phyloP scores from a whole-genome alignment of 164 flowering plant species.

The Nymphaea thermarum region DNA sequence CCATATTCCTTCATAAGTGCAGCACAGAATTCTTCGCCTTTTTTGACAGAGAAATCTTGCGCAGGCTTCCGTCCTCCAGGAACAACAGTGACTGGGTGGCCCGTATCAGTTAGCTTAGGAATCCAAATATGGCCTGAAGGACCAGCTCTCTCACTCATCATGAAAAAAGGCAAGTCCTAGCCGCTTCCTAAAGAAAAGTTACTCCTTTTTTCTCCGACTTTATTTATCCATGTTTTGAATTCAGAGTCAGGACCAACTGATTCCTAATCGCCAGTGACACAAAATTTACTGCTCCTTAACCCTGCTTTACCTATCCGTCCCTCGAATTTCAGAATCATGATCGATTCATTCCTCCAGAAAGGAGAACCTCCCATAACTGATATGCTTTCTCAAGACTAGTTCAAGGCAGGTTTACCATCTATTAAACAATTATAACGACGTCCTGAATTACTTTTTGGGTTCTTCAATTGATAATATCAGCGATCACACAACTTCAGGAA shows the following conservation, averaged over 20 bases:
- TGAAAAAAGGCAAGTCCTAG: constrained; percentile 7
- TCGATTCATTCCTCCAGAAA: background rate
- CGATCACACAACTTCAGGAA: too few relatives aligned
- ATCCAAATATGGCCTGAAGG: constrained; percentile 17
- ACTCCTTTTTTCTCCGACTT: background rate
- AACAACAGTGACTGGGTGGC: constrained; percentile 4
- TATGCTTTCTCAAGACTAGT: background rate
- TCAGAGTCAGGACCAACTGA: background rate
- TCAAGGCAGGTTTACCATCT: too few relatives aligned
- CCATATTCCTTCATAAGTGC: constrained; percentile 46
- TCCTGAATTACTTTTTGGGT: background rate
- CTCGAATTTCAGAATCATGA: background rate
- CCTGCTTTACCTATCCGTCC: constrained; percentile 1
- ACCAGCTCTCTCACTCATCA: constrained; percentile 27
- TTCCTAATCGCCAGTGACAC: background rate
- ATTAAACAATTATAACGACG: background rate
- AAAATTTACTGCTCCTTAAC: constrained; percentile 2
- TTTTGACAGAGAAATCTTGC: constrained; percentile 45
- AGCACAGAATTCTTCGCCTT: constrained; percentile 76
- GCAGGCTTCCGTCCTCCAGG: constrained; percentile 9
- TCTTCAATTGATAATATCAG: too few relatives aligned
- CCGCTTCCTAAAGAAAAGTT: constrained; percentile 1
- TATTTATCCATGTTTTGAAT: constrained; percentile 1
- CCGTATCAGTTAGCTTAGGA: constrained; percentile 11
- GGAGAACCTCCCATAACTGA: constrained; percentile 1